These are phyloP conservation scores for Colletotrichum falcatum DNA, from an alignment of 2,329 filamentous ascomycete genomes.

Conservation along the genomic window DNA sequence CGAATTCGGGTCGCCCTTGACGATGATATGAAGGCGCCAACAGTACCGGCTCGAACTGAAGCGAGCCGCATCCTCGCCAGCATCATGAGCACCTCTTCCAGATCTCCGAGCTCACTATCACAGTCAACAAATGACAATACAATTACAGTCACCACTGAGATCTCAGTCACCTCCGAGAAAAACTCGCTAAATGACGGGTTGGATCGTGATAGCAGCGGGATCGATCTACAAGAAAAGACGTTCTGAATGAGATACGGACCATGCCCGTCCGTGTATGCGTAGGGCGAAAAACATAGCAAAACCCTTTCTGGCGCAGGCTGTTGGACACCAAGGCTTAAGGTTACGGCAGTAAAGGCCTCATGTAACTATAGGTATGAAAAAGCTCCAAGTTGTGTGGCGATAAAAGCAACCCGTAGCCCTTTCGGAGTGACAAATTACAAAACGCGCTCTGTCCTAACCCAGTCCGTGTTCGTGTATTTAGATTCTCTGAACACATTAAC, in stretches of 20 bases:
- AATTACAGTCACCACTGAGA: neutral
- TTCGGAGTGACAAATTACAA: neutral
- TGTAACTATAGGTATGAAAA: neutral
- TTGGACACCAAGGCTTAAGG: neutral
- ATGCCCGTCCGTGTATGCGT: no score
- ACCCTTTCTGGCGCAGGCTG: neutral
- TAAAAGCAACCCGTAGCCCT: neutral
- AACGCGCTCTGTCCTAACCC: neutral
- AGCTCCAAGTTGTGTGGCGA: neutral
- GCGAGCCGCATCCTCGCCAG: constrained; percentile 25
- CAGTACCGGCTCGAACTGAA: constrained; percentile 2
- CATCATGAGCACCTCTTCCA: constrained; percentile 9
- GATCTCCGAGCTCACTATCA: neutral
- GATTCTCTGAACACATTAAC: neutral
- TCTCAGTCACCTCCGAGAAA: neutral
- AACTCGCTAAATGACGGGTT: fast-evolving
- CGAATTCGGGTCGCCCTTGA: neutral
- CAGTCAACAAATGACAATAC: neutral
- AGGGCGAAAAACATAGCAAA: neutral
- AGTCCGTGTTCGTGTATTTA: neutral
- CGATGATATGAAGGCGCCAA: neutral
- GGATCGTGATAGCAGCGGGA: neutral
- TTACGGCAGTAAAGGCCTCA: neutral
- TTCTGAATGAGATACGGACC: neutral
- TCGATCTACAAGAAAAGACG: neutral